Percentiles rank a stretch among this genome's conserved stretches.
These are phyloP conservation scores for Fomitopsis betulina DNA, from an alignment of 1,284 basidiomycete species.

Conservation along the genomic window DNA sequence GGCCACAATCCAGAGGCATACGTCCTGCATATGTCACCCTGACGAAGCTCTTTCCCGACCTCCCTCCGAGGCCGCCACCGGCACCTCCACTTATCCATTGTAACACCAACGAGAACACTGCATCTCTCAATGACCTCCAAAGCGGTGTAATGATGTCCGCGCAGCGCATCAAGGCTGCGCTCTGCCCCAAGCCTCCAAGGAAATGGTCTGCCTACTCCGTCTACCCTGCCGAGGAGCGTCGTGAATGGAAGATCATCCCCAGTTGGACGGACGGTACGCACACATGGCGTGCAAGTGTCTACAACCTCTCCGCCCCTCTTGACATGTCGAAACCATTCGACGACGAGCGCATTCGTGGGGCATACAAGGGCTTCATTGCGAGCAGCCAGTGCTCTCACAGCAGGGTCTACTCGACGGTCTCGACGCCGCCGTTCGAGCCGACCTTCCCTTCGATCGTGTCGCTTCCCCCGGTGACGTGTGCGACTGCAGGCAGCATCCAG, in stretches of 20 bases:
- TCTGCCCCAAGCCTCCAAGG: conserved; percentile 38
- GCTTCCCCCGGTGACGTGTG: conserved; percentile 10
- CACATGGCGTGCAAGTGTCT: conserved; percentile 60
- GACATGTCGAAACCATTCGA: conserved; percentile 22
- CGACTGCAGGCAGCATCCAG: conserved; percentile 13
- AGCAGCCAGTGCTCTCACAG: conserved; percentile 42
- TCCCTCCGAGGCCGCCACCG: conserved; percentile 49
- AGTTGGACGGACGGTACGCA: conserved; percentile 68
- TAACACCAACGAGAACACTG: conserved; percentile 27
- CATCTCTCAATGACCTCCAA: conserved; percentile 35
- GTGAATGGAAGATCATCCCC: conserved; percentile 39
- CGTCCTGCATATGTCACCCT: conserved; percentile 47
- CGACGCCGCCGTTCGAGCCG: conserved; percentile 24
- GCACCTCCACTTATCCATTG: conserved; percentile 32
- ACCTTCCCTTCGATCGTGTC: conserved; percentile 15
- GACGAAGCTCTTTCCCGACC: conserved; percentile 44
- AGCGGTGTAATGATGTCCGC: conserved; percentile 66
- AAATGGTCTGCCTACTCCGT: conserved; percentile 14
- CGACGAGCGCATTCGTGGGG: conserved; percentile 20
- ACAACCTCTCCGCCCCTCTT: conserved; percentile 37
- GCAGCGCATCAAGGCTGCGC: conserved; percentile 48
- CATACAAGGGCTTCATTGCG: conserved; percentile 43
- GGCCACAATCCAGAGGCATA: too few relatives aligned
- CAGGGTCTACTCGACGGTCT: conserved; percentile 45
- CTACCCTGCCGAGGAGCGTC: conserved; percentile 11